Conservation (phyloP, 345 rosid species). For the Gossypium australe region DNA sequence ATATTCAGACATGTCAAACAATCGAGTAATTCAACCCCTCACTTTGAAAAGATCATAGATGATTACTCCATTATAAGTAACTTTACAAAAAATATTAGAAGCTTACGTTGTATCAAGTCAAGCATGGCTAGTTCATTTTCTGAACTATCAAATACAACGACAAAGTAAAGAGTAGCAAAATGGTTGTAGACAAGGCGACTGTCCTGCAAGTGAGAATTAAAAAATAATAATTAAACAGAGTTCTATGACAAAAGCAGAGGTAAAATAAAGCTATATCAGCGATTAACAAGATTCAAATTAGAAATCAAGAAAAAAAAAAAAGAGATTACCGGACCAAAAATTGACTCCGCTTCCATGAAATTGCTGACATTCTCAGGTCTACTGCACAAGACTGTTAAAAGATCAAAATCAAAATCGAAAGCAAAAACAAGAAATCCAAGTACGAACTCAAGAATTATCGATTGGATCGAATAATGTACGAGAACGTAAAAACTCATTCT, state of each 20-base stretch:
- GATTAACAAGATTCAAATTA: neutral
- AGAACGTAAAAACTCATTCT: neutral
- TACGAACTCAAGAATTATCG: neutral
- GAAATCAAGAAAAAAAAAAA: neutral
- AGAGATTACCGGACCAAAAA: conserved; percentile 73
- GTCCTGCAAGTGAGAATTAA: conserved; percentile 43
- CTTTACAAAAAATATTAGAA: neutral
- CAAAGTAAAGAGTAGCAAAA: conserved; percentile 84
- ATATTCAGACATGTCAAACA: neutral
- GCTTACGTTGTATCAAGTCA: conserved; percentile 82
- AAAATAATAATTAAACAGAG: neutral
- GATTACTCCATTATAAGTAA: neutral
- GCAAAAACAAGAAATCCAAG: neutral
- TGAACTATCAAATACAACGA: conserved; percentile 71
- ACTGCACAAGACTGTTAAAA: conserved; percentile 56
- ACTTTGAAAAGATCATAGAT: neutral
- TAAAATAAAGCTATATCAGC: neutral
- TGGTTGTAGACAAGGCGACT: conserved; percentile 83
- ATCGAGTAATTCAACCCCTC: neutral
- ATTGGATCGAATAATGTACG: neutral
- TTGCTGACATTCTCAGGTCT: conserved; percentile 90
- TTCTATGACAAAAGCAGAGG: neutral
- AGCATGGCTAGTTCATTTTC: conserved; percentile 98
- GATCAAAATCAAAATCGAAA: conserved; percentile 13
- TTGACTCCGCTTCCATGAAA: conserved; percentile 67